Conservation (phyloP, 2,329 filamentous ascomycete genomes). For the Xylogone sp. region DNA sequence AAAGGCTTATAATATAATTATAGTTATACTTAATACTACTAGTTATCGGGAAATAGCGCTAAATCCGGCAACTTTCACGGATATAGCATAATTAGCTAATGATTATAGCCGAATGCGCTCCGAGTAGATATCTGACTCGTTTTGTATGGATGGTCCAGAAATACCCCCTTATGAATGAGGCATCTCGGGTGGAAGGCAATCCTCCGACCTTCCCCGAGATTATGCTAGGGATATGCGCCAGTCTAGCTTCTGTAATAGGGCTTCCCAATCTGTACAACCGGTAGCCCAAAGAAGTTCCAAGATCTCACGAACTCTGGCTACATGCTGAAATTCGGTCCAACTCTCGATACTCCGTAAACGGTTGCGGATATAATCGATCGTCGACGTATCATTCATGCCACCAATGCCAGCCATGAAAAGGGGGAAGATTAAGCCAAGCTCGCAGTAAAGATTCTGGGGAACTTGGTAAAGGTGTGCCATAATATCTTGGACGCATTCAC, state of each 20-base stretch:
- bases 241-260: constrained; percentile 4
- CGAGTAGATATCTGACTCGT: too few relatives aligned
- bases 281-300: constrained; percentile 7
- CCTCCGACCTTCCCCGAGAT: too few relatives aligned
- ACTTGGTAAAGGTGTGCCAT: constrained; percentile 8
- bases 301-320: constrained; percentile 5
- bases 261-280: constrained; percentile 11
- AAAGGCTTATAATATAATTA: too few relatives aligned
- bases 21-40: too few relatives aligned
- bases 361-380: constrained; percentile 3
- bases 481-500: constrained; percentile 6
- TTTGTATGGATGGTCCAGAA: too few relatives aligned
- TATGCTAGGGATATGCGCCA: constrained; percentile 12
- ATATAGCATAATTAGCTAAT: too few relatives aligned
- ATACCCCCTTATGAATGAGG: too few relatives aligned
- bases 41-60: too few relatives aligned
- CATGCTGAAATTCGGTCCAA: constrained; percentile 10
- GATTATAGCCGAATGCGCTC: too few relatives aligned
- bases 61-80: too few relatives aligned
- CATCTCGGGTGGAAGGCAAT: too few relatives aligned
- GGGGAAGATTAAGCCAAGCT: constrained; percentile 8
- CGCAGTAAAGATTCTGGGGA: constrained; percentile 6
- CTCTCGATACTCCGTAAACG: constrained; percentile 7
- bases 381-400: constrained; percentile 1
- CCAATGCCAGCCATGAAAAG: constrained; percentile 9